Conservation (phyloP, 1,284 basidiomycete genomes). For the Bondarzewia mesenterica region DNA sequence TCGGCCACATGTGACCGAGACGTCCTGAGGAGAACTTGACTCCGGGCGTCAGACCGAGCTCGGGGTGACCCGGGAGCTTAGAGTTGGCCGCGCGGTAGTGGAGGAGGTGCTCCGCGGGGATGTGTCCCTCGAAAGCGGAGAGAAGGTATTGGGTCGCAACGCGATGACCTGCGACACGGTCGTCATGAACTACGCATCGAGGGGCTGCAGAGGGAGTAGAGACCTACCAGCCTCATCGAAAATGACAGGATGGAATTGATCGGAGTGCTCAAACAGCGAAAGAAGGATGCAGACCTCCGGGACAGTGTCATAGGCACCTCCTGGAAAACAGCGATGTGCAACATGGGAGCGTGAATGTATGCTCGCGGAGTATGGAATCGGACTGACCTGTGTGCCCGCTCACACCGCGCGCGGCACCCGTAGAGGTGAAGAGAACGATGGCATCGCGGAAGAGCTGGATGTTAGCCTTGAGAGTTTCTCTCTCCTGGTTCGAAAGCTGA, state of each 20-base stretch:
- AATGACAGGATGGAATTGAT: constrained; percentile 56
- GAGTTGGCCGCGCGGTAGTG: constrained; percentile 80
- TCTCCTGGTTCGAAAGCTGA: constrained; percentile 53
- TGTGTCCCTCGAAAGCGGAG: constrained; percentile 62
- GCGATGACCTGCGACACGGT: constrained; percentile 56
- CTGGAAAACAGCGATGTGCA: constrained; percentile 23
- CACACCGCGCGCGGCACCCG: constrained; percentile 73
- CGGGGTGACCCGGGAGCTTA: constrained; percentile 80
- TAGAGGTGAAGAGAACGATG: constrained; percentile 77
- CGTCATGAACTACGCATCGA: not conserved
- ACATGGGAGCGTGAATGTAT: constrained; percentile 1
- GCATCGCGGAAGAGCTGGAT: constrained; percentile 76
- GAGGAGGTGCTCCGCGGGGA: constrained; percentile 69
- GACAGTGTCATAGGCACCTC: constrained; percentile 80
- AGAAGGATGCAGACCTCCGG: constrained; percentile 75
- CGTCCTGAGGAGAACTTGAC: constrained; percentile 84
- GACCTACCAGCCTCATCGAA: constrained; percentile 71
- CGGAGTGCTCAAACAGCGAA: constrained; percentile 56
- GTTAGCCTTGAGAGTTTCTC: constrained; percentile 50
- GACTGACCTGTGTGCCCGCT: constrained; percentile 70
- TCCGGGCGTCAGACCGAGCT: constrained; percentile 78
- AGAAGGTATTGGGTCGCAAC: constrained; percentile 83
- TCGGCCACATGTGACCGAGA: constrained; percentile 77
- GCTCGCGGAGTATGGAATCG: not conserved
- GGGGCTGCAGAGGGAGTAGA: not conserved